Percentiles rank a stretch among this genome's conserved stretches.
phyloP scores from a whole-genome alignment of 1,139 yeast species.

The Suhomyces bolitotheri region DNA sequence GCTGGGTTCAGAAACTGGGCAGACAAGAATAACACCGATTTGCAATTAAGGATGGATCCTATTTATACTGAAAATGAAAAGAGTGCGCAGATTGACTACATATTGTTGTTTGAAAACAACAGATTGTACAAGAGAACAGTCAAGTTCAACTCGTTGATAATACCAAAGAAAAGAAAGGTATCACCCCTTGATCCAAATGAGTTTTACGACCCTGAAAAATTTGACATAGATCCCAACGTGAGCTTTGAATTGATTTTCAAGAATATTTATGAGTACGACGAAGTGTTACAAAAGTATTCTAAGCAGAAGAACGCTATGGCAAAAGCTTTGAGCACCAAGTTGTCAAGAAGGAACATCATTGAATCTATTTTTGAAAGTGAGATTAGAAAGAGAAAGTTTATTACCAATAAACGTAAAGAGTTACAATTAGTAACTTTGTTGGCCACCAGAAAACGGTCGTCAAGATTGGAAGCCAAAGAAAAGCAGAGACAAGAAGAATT shows the following conservation, averaged over 20 bases:
- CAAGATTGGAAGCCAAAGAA: conserved; percentile 46
- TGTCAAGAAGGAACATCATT: conserved; percentile 22
- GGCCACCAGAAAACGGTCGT: conserved; percentile 37
- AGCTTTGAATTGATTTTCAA: conserved; percentile 35
- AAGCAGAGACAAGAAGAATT: conserved; percentile 43
- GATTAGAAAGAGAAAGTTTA: conserved; percentile 39
- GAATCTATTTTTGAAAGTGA: conserved; percentile 27
- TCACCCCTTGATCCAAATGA: conserved; percentile 38
- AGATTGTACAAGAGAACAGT: conserved; percentile 45
- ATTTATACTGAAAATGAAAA: conserved; percentile 18
- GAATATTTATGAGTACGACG: conserved; percentile 34
- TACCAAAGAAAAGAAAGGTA: conserved; percentile 44
- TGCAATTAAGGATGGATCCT: conserved; percentile 34
- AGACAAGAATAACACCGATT: conserved; percentile 39
- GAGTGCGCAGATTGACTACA: conserved; percentile 32
- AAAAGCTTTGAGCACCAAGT: conserved; percentile 22
- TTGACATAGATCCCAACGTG: conserved; percentile 31
- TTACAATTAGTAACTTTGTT: conserved; percentile 48
- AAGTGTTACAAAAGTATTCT: conserved; percentile 20
- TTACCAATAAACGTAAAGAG: conserved; percentile 47
- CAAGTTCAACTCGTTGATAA: conserved; percentile 30
- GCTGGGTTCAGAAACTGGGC: conserved; percentile 43
- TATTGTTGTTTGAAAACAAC: conserved; percentile 45
- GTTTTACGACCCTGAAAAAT: conserved; percentile 26
- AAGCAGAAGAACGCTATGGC: conserved; percentile 20